Percentiles rank a stretch among this genome's conserved stretches.
These are phyloP conservation scores for Athelia psychrophila DNA, from an alignment of 1,284 basidiomycete genomes.

Conservation along the genomic window DNA sequence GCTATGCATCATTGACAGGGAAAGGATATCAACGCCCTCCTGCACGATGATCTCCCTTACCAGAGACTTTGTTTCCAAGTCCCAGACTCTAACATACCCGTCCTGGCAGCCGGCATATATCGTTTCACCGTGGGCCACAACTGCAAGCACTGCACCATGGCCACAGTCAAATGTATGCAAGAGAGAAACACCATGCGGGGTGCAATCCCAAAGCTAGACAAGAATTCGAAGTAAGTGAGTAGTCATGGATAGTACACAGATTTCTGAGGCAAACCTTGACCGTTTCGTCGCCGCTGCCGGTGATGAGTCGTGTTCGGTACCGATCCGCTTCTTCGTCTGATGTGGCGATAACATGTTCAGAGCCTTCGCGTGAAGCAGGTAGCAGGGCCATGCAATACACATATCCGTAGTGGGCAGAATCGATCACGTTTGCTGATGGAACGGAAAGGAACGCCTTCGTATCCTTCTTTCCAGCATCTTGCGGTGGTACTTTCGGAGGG, in stretches of 20 bases:
- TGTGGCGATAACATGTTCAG: slow-evolving; percentile 27
- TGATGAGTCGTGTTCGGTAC: slow-evolving; percentile 55
- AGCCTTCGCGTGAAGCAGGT: slow-evolving; percentile 37
- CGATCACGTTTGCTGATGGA: slow-evolving; percentile 66
- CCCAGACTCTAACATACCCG: slow-evolving; percentile 89
- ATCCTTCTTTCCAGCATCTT: slow-evolving; percentile 26
- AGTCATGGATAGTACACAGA: too few relatives aligned
- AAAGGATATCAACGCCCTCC: slow-evolving; percentile 77
- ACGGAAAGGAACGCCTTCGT: slow-evolving; percentile 41
- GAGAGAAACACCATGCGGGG: slow-evolving; percentile 39
- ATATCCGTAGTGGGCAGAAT: slow-evolving; percentile 93
- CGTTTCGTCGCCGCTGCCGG: slow-evolving; percentile 86
- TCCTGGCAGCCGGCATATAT: slow-evolving; percentile 94
- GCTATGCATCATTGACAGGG: slow-evolving; percentile 70
- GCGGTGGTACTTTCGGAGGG: slow-evolving; percentile 11
- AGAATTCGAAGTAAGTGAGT: slow-evolving; percentile 1
- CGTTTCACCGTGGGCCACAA: slow-evolving; percentile 75
- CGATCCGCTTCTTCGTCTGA: slow-evolving; percentile 29
- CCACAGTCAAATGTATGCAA: slow-evolving; percentile 62
- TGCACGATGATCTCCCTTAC: slow-evolving; percentile 87
- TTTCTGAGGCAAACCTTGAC: slow-evolving; percentile 61
- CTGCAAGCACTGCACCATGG: slow-evolving; percentile 75
- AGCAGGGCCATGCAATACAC: slow-evolving; percentile 83
- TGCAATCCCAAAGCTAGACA: slow-evolving; percentile 72
- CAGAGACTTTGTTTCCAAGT: slow-evolving; percentile 85